Base-by-base conservation (phyloP, 805 yeast genomes). In the Candida insectorum region DNA sequence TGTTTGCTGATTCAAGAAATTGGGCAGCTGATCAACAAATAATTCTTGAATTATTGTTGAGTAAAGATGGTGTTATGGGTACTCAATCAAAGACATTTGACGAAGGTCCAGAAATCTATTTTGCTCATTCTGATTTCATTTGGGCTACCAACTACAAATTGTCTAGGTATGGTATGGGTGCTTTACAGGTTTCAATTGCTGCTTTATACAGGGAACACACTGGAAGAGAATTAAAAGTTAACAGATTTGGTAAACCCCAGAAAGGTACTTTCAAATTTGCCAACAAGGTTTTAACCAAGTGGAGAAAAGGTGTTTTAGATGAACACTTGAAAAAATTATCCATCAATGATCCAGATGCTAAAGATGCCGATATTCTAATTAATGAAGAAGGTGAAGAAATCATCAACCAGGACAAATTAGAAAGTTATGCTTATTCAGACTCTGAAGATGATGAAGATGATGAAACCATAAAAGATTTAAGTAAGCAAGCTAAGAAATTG, bases 1-100 rank as follows among this genome's bases (percentile, higher is more conserved):
- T 86, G 28, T 87, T 87, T 67, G 95, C 95, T 8, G 96, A 87
- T 62, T 80, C 93, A 6, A 74, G 94, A 61, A 87, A 85, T 54
- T 85, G 94, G 94, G 95, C 95, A 26, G 87, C 86, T 18, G 96
- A 87, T 59, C 88, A 85, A 58, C 96, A 87, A 59, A 85, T 87
- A 53, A 85, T 86, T 41, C 66, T 85, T 53, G 96, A 87, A 52
- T 66, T 87, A 49, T 69, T 87, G 34, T 66, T 86, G 58, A 79
- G 88, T 36, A 74, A 83, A 47, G 64, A 74, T 39, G 96, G 96
- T 50, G 77, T 73, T 26, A 82, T 87, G 88, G 95, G 95, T 26
- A 87, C 96, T 4, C 69, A 74, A 26, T 73, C 83, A 24, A 71
- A 77, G 44, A 75, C 82, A 12, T 79, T 59, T 52, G 81, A 80